Evolutionary conservation across 73 alveolate species (phyloP).

Genomic region (Halteria grandinella): DNA sequence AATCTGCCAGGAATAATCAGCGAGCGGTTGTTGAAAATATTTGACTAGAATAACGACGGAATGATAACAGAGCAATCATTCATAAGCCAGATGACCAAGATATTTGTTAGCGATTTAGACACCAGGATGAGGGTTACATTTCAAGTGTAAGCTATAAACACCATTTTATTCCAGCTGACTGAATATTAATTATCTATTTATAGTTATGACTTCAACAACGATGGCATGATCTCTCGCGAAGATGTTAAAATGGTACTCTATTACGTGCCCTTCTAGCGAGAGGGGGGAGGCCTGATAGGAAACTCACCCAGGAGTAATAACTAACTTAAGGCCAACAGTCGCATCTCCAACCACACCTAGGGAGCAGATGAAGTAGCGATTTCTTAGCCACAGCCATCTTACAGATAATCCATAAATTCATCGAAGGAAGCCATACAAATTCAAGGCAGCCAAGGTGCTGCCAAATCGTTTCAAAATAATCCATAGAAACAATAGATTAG

Average conservation of each 20-base stretch:
- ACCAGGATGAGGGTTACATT: not conserved
- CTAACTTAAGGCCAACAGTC: too few species aligned
- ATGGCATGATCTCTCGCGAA: constrained; percentile 64
- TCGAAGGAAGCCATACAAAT: too few species aligned
- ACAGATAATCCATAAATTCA: too few species aligned
- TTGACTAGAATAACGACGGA: not conserved
- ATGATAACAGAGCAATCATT: not conserved
- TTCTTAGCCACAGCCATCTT: too few species aligned
- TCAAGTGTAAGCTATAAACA: constrained; percentile 22
- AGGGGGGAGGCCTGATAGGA: not conserved
- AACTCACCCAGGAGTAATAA: too few species aligned
- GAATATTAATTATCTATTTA: constrained; percentile 30
- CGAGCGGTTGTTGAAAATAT: not conserved
- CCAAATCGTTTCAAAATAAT: too few species aligned
- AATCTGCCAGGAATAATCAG: not conserved
- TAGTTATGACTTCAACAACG: constrained; percentile 72
- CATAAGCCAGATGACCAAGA: not conserved
- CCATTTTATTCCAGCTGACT: too few species aligned
- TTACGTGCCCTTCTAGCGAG: constrained; percentile 57
- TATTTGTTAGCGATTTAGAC: not conserved
- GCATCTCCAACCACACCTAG: too few species aligned
- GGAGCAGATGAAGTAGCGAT: too few species aligned
- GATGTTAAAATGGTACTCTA: constrained; percentile 57
- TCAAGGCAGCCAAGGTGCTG: too few species aligned
- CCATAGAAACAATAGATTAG: too few species aligned